phyloP scores from a whole-genome alignment of 1,139 yeast genomes.

The Debaryomyces subglobosus region DNA sequence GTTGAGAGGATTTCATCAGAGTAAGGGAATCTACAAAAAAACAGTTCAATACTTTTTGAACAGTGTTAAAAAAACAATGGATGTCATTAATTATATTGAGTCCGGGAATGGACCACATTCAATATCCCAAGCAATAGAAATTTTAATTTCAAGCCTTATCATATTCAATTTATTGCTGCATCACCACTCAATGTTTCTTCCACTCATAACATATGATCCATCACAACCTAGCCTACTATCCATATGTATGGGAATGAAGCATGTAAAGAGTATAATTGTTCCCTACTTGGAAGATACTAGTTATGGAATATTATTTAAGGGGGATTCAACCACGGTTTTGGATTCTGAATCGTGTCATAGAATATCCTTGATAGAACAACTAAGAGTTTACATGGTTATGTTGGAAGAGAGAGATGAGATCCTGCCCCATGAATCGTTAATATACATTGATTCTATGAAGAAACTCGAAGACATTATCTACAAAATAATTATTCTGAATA shows the following conservation, averaged over 20 bases:
- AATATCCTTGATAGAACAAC: neutral
- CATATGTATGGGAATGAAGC: slow-evolving; percentile 1
- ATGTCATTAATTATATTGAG: neutral
- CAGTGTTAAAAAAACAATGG: slow-evolving; percentile 1
- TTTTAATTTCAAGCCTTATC: slow-evolving; percentile 3
- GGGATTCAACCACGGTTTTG: neutral
- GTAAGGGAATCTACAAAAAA: neutral
- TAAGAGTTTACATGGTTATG: neutral
- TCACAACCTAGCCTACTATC: neutral
- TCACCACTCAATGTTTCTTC: slow-evolving; percentile 2
- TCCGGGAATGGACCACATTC: neutral
- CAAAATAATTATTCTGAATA: neutral
- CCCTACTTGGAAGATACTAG: slow-evolving; percentile 1
- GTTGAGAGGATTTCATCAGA: neutral
- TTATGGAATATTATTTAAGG: slow-evolving; percentile 1
- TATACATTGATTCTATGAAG: slow-evolving; percentile 3
- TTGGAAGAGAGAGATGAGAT: neutral
- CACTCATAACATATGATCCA: neutral
- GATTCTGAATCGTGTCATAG: neutral
- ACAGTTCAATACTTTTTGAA: neutral
- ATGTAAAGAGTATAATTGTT: neutral
- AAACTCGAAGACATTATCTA: neutral
- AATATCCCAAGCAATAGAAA: neutral
- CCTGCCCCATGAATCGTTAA: neutral
- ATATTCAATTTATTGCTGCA: slow-evolving; percentile 8